These are phyloP conservation scores for Tylopilus balloui DNA, from an alignment of 768 basidiomycete genomes.

Conservation along the genomic window DNA sequence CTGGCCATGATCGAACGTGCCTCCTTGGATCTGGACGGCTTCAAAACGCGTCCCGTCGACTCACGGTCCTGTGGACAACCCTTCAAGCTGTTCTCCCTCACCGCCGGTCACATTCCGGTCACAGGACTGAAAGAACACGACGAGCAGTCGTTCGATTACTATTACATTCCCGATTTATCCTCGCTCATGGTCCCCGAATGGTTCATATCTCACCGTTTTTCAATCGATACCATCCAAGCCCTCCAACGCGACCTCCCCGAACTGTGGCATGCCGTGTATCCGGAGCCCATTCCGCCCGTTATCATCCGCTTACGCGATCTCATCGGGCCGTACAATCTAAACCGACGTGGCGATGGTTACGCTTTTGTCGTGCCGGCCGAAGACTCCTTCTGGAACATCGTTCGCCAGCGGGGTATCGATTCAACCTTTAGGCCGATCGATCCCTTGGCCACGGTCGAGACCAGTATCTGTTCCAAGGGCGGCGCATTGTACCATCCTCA, in stretches of 20 bases:
- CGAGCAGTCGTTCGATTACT: slow-evolving; percentile 7
- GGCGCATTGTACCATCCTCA: slow-evolving; percentile 11
- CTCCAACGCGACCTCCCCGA: slow-evolving; percentile 9
- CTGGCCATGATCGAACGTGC: slow-evolving; percentile 12
- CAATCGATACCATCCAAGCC: slow-evolving; percentile 6
- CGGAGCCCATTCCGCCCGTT: slow-evolving; percentile 20
- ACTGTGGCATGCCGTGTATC: slow-evolving; percentile 10
- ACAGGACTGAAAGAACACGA: slow-evolving; percentile 5
- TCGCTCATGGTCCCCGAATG: not conserved
- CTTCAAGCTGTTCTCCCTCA: slow-evolving; percentile 5
- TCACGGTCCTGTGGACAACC: not conserved
- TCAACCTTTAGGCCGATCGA: slow-evolving; percentile 2
- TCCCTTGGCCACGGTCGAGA: not conserved
- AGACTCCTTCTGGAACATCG: slow-evolving; percentile 13
- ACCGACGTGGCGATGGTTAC: not conserved
- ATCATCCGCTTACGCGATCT: slow-evolving; percentile 18
- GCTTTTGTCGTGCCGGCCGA: slow-evolving; percentile 7
- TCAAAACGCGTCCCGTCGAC: not conserved
- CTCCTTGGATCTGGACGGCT: not conserved
- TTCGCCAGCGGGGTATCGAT: slow-evolving; percentile 16
- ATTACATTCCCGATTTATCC: not conserved
- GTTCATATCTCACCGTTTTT: not conserved
- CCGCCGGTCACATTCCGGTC: not conserved
- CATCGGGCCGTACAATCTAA: slow-evolving; percentile 2
- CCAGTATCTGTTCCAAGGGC: not conserved